Evolutionary conservation across 2,329 filamentous ascomycete species (phyloP), one percentile per base, ranked within the genome.

Genomic region (Pseudogymnoascus sp.): DNA sequence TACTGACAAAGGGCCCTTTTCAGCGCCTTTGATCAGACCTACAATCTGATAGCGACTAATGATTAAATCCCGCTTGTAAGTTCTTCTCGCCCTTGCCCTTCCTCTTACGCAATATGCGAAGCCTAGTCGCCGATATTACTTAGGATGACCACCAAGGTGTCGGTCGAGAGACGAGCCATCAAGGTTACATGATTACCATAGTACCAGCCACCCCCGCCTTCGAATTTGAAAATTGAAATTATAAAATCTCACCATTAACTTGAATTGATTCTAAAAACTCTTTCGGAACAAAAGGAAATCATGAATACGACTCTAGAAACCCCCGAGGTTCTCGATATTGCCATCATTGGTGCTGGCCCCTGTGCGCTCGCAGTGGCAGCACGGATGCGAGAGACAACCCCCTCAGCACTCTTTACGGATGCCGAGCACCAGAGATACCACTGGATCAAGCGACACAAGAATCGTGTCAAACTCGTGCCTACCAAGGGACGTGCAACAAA

Each of bases 401-500:
- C 90, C 0, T 90, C 87, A 0, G 89, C 90, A 1, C 84, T 92
- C 62, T 93, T 93, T 75, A 93, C 90, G 0, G 89, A 93, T 71
- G 88, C 90, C 68, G 90, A 93, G 71, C 89, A 93, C 70, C 85
- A 87, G 44, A 82, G 90, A n/a, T 93, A 90, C 72, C 85, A 90
- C 73, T 92, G 89, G 87, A 87, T 91, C 64, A 61, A 61, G 15
- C 15, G 47, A 19, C 47, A 53, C 26, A 53, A 53, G 10, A 26
- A 53, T 53, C 47, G 47, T 53, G 47, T 23, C 13, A 50, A 35
- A 5, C 13, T 17, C 1, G 36, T 62, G 8, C 61, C 61, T 53
- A 62, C 61, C 17, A 62, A 53, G n/a, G 61, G 61, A 15, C 33
- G 61, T 15, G 40, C 61, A 5, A 44, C 42, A 23, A 44, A 53